Conservation (phyloP, 495 filamentous ascomycete genomes). For the Penicillium macrosclerotiorum region DNA sequence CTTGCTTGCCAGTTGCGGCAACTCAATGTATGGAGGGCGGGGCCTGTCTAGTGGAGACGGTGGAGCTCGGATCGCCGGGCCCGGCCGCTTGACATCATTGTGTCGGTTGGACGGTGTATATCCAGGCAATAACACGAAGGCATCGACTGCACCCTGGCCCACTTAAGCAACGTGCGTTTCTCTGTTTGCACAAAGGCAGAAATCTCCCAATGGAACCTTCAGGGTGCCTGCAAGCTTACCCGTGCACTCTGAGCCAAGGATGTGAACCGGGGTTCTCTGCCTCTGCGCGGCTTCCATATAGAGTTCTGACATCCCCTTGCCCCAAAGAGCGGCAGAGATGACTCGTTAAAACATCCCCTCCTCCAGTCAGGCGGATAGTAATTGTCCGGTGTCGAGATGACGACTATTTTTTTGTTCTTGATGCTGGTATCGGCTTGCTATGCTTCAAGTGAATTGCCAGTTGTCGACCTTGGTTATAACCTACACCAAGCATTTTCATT, state of each 20-base stretch:
- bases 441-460: slow-evolving; percentile 32
- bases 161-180: background rate
- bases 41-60: no score
- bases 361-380: no score
- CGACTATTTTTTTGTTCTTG: slow-evolving; percentile 3
- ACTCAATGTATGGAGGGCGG: no score
- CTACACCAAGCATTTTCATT: slow-evolving; percentile 45
- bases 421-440: slow-evolving; percentile 17
- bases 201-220: background rate
- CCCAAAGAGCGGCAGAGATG: background rate
- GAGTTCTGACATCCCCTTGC: background rate
- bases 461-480: slow-evolving; percentile 52
- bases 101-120: no score
- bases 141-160: no score
- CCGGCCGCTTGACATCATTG: background rate
- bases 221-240: background rate
- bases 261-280: background rate
- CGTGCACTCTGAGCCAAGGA: background rate
- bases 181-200: background rate
- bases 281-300: background rate
- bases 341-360: no score
- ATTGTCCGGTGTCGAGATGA: slow-evolving; percentile 9
- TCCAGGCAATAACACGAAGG: no score
- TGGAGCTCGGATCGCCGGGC: slow-evolving; percentile 1
- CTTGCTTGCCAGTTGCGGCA: no score